Evolutionary conservation across 768 basidiomycete species (phyloP).

Genomic region (Baorangia bicolor): DNA sequence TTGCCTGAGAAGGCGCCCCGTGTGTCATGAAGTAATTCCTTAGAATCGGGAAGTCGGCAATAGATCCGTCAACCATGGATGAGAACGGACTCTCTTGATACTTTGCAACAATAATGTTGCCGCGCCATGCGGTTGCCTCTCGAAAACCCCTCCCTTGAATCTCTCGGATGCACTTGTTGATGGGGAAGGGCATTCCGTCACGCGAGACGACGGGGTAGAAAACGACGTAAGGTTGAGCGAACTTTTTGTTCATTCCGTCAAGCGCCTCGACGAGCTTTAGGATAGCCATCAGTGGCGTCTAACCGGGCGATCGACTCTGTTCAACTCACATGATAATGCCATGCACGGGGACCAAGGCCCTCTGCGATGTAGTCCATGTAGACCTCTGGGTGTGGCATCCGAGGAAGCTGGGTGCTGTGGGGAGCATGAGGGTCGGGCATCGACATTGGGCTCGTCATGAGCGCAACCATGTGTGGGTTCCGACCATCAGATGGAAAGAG

Average conservation of each 20-base stretch:
- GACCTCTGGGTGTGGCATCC: conserved; percentile 80
- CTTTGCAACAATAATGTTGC: conserved; percentile 77
- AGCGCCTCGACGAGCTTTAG: conserved; percentile 67
- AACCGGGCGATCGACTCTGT: conserved; percentile 12
- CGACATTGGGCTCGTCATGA: conserved; percentile 67
- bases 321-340: conserved; percentile 67
- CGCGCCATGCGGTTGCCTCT: conserved; percentile 72
- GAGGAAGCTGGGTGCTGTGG: conserved; percentile 47
- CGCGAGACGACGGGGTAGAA: conserved; percentile 77
- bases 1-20: conserved; percentile 45
- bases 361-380: conserved; percentile 87
- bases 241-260: conserved; percentile 78
- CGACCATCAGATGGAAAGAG: conserved; percentile 79
- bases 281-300: conserved; percentile 18
- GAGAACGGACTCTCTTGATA: conserved; percentile 48
- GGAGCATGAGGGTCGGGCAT: conserved; percentile 44
- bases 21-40: conserved; percentile 78
- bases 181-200: conserved; percentile 78
- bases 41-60: conserved; percentile 80
- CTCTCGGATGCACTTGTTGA: conserved; percentile 74
- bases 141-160: conserved; percentile 64
- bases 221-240: conserved; percentile 75
- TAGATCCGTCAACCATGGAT: conserved; percentile 68
- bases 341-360: conserved; percentile 61
- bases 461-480: conserved; percentile 65